A percentile compares a stretch with the other conserved stretches of the same genome.
Conservation (phyloP, 2,329 filamentous ascomycete genomes). For the Aureobasidium sp. region DNA sequence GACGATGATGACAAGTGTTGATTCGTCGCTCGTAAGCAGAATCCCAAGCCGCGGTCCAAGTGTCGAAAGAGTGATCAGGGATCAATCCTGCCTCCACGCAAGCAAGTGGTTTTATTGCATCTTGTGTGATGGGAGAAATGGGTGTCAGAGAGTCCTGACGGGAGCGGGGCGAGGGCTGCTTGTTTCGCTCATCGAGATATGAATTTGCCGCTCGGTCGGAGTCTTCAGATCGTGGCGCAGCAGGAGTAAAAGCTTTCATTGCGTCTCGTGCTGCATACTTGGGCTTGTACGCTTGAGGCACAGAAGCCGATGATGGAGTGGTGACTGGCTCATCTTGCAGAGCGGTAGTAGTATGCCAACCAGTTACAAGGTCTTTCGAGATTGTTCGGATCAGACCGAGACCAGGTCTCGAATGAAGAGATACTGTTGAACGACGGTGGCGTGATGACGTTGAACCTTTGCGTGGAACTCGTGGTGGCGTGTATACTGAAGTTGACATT, state of each 20-base stretch:
- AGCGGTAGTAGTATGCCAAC: not conserved
- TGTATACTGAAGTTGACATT: not conserved
- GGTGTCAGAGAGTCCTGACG: not conserved
- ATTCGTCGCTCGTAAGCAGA: not conserved
- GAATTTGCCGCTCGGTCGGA: not conserved
- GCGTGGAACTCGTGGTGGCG: not conserved
- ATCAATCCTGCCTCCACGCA: not conserved
- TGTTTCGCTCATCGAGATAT: not conserved
- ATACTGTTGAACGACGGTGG: not conserved
- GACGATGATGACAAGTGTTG: not conserved
- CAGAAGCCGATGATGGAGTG: not conserved
- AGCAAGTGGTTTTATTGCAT: not conserved
- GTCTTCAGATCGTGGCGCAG: not conserved
- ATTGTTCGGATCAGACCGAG: slow-evolving; percentile 2
- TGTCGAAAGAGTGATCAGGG: not conserved
- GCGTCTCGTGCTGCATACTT: not conserved
- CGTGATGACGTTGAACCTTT: not conserved
- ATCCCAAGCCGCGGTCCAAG: not conserved
- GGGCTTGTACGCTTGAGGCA: not conserved
- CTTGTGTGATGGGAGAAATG: not conserved
- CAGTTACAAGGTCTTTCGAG: not conserved
- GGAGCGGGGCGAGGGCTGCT: not conserved
- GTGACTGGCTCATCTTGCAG: not conserved
- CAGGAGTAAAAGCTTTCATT: not conserved
- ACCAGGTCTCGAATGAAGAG: not conserved